Evolutionary conservation across 306 rosid genomes (phyloP).

Genomic region (Corylus heterophylla): DNA sequence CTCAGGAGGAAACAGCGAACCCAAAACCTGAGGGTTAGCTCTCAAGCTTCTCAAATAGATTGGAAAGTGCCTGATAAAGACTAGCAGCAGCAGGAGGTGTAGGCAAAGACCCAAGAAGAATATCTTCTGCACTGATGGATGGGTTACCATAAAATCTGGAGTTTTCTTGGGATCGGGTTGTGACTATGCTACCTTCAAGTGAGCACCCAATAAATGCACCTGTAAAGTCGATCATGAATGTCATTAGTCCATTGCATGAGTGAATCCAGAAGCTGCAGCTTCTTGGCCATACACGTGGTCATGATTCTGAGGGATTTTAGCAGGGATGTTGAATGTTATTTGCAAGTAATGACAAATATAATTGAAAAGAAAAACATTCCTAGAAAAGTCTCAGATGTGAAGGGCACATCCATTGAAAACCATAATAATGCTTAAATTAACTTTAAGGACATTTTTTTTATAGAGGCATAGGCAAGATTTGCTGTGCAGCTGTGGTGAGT

Average conservation of each 20-base stretch:
- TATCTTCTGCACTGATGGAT: conserved; percentile 17
- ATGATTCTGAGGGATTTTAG: not conserved
- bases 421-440: not conserved
- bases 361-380: no score
- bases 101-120: conserved; percentile 27
- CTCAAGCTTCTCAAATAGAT: conserved; percentile 21
- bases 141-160: conserved; percentile 26
- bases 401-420: not conserved
- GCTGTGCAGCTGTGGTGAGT: not conserved
- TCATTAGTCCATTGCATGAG: not conserved
- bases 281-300: not conserved
- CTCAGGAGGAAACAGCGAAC: not conserved
- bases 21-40: not conserved
- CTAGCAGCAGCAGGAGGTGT: conserved; percentile 30
- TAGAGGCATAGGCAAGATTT: not conserved
- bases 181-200: conserved; percentile 23
- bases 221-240: not conserved
- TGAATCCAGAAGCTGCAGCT: not conserved
- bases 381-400: not conserved
- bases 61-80: conserved; percentile 20
- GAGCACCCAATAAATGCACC: conserved; percentile 34
- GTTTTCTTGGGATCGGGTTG: conserved; percentile 16
- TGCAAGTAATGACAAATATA: not conserved
- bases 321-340: not conserved
- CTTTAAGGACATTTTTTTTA: not conserved